phyloP scores from a whole-genome alignment of 2,329 filamentous ascomycete genomes.

The Emergomyces orientalis region DNA sequence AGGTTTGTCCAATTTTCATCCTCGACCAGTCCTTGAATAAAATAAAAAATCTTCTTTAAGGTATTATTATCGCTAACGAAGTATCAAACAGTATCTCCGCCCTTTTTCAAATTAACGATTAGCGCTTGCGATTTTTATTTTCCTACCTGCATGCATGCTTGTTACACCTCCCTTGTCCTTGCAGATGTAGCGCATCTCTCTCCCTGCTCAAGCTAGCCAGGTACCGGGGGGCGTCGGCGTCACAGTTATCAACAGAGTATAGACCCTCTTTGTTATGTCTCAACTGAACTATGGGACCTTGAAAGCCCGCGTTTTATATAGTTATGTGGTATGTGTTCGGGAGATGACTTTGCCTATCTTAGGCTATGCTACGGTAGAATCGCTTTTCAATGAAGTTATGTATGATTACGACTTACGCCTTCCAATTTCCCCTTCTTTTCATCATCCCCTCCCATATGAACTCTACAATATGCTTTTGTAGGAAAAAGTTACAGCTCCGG shows the following conservation, averaged over 20 bases:
- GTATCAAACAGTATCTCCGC: conserved; percentile 36
- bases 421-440: neutral
- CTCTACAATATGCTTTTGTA: neutral
- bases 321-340: neutral
- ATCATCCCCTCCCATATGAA: neutral
- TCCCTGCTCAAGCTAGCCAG: no score
- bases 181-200: neutral
- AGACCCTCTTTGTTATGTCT: neutral
- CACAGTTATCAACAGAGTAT: neutral
- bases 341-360: neutral
- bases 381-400: conserved; percentile 22
- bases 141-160: neutral
- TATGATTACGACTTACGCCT: neutral
- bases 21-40: no score
- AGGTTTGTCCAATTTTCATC: conserved; percentile 38
- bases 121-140: conserved; percentile 38
- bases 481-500: neutral
- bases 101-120: conserved; percentile 56
- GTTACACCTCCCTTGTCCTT: neutral
- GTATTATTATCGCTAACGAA: neutral
- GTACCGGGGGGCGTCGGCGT: neutral
- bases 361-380: neutral
- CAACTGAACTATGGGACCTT: neutral
- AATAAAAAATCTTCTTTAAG: neutral
- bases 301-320: neutral